A percentile compares a stretch with the other conserved stretches of the same genome.
These are phyloP conservation scores for Postia placenta DNA, from an alignment of 768 basidiomycete species.

Conservation along the genomic window DNA sequence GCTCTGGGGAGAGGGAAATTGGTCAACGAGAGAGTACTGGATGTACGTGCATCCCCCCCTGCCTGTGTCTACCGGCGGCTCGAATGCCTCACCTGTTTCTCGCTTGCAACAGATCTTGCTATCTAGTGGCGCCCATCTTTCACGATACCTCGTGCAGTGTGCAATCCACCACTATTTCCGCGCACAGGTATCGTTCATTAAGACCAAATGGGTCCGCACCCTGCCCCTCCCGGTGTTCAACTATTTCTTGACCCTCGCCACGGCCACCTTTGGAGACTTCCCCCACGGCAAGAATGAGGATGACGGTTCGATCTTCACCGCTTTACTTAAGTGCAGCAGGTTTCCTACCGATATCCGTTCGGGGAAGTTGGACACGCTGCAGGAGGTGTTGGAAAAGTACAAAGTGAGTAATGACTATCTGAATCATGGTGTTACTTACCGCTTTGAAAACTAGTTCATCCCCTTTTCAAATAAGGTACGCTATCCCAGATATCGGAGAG, in stretches of 20 bases:
- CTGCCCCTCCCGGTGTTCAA: slow-evolving; percentile 55
- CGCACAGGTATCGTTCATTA: slow-evolving; percentile 67
- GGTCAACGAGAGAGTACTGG: slow-evolving; percentile 57
- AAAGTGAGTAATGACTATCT: slow-evolving; percentile 37
- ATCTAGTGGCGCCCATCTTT: slow-evolving; percentile 70
- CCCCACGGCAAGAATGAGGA: slow-evolving; percentile 70
- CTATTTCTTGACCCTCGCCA: slow-evolving; percentile 57
- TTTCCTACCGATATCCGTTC: slow-evolving; percentile 52
- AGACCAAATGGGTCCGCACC: slow-evolving; percentile 66
- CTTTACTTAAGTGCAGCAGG: slow-evolving; percentile 66
- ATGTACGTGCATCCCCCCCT: slow-evolving; percentile 42
- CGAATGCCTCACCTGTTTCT: not conserved
- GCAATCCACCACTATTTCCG: slow-evolving; percentile 78
- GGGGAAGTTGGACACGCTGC: slow-evolving; percentile 58
- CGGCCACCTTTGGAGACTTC: slow-evolving; percentile 56
- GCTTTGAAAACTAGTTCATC: slow-evolving; percentile 49
- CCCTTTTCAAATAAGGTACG: slow-evolving; percentile 68
- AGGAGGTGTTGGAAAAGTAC: slow-evolving; percentile 63
- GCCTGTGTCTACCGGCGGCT: slow-evolving; percentile 13
- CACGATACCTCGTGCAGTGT: slow-evolving; percentile 72
- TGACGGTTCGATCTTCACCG: slow-evolving; percentile 60
- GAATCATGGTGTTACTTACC: not conserved
- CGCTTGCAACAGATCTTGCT: slow-evolving; percentile 53
- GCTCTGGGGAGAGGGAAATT: slow-evolving; percentile 70
- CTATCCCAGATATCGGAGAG: slow-evolving; percentile 1